phyloP scores from a whole-genome alignment of 2,329 filamentous ascomycete genomes.

The Pseudogymnoascus destructans region DNA sequence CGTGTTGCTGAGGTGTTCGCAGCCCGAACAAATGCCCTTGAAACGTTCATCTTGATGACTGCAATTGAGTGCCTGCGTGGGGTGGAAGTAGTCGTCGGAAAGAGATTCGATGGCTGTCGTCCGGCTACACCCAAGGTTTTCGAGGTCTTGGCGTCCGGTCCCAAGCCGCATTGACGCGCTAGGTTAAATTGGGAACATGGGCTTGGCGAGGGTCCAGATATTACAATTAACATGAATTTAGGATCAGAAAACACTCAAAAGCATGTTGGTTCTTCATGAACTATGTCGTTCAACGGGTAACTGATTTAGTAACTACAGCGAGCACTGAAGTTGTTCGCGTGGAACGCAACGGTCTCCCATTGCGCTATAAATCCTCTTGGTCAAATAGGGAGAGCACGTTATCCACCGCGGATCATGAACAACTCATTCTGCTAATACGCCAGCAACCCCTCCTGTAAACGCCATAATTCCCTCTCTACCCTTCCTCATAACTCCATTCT shows the following conservation, averaged over 20 bases:
- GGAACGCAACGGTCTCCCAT: neutral
- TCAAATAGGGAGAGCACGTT: neutral
- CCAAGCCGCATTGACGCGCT: conserved; percentile 5
- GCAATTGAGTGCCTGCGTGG: conserved; percentile 20
- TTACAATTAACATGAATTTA: neutral
- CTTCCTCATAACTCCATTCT: conserved; percentile 14
- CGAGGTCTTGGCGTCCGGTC: conserved; percentile 10
- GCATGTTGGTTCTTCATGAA: no score
- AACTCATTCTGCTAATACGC: conserved; percentile 5
- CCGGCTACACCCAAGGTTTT: conserved; percentile 12
- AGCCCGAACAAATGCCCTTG: conserved; percentile 24
- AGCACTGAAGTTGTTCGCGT: neutral
- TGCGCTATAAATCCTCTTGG: neutral
- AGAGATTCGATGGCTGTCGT: conserved; percentile 11
- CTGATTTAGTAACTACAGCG: neutral
- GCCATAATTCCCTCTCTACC: conserved; percentile 17
- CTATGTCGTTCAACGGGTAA: neutral
- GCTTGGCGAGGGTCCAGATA: conserved; percentile 8
- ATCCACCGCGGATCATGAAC: neutral
- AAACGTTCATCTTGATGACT: conserved; percentile 23
- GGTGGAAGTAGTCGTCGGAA: conserved; percentile 12
- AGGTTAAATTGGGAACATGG: neutral
- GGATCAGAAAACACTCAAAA: neutral
- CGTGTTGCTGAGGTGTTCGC: conserved; percentile 21
- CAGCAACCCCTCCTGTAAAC: conserved; percentile 15